phyloP scores from a whole-genome alignment of 306 rosid genomes.

The Vigna radiata region DNA sequence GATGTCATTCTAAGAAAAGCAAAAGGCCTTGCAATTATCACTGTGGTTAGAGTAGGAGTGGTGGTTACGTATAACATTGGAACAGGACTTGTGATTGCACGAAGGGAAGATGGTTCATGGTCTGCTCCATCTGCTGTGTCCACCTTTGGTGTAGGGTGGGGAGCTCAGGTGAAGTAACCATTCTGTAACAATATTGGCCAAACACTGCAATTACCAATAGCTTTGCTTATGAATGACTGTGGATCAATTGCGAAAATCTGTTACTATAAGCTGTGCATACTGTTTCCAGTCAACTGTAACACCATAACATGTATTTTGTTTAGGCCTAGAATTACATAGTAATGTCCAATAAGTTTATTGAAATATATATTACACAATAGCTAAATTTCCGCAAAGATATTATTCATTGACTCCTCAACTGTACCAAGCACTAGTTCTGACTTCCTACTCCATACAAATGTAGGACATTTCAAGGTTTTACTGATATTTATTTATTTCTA shows the following conservation, averaged over 20 bases:
- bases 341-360: neutral
- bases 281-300: slow-evolving; percentile 34
- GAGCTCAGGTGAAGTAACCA: slow-evolving; percentile 79
- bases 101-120: slow-evolving; percentile 97
- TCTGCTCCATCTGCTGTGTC: slow-evolving; percentile 97
- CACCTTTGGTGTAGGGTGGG: slow-evolving; percentile 93
- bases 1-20: slow-evolving; percentile 83
- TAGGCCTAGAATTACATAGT: slow-evolving; percentile 20
- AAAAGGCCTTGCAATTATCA: slow-evolving; percentile 94
- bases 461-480: slow-evolving; percentile 22
- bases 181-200: slow-evolving; percentile 16
- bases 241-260: slow-evolving; percentile 12
- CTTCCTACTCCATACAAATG: slow-evolving; percentile 15
- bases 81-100: slow-evolving; percentile 92
- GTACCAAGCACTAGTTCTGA: slow-evolving; percentile 20
- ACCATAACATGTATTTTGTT: slow-evolving; percentile 22
- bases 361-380: slow-evolving; percentile 23
- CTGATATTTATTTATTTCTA: slow-evolving; percentile 13
- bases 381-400: neutral
- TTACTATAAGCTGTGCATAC: slow-evolving; percentile 8
- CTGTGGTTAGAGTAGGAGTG: slow-evolving; percentile 86
- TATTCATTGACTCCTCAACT: slow-evolving; percentile 22
- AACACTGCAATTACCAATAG: neutral
- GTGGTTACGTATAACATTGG: slow-evolving; percentile 91
- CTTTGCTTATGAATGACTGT: slow-evolving; percentile 25